Base-by-base conservation (phyloP, 208 protist species). In the Trypanosoma cruzi region DNA sequence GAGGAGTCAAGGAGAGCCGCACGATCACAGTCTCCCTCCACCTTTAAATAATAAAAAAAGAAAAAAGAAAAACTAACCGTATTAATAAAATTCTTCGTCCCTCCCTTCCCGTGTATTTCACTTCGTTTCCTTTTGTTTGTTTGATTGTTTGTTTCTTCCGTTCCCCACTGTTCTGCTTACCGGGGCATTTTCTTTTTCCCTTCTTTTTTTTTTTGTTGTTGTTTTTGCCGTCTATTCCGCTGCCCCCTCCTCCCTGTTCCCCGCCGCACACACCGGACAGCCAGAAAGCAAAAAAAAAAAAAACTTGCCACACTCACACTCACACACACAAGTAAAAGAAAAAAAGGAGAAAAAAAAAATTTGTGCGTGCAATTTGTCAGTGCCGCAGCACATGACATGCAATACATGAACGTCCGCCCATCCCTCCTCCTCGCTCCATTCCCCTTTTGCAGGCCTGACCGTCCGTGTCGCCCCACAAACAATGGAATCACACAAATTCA, bases 301-400 rank as follows among this genome's bases (percentile, higher is more conserved):
- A 44, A 44, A 14, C 18, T 4, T 48, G 16, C 18, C 24, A 4
- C 29, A 2, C n/a, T 44, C 29, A 31, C 32, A 4, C 31, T 4
- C 13, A 34, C 31, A 16, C 55, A 10, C 55, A 60, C 29, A 40
- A 26, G 22, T 0, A 24, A 0, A 34, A 20, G 32, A 16, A 64
- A 29, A 31, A 28, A 48, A 18, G n/a, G 2, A 57, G 28, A 56
- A 46, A 59, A 44, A 59, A 57, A 57, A 57, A 16, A 53, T n/a
- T n/a, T 28, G 24, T 1, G 24, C 1, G 34, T 14, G 26, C 22
- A 14, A 57, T n/a, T 57, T 34, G 14, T 22, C 0, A 36, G 34
- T 16, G 28, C 6, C 31, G 28, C 11, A 36, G 14, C 22, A 57
- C 53, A 57, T 20, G 8, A 57, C 5, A 2, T 57, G 29, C 7